Evolutionary conservation across 306 rosid genomes (phyloP).

Genomic region (Dryas alaskensis): DNA sequence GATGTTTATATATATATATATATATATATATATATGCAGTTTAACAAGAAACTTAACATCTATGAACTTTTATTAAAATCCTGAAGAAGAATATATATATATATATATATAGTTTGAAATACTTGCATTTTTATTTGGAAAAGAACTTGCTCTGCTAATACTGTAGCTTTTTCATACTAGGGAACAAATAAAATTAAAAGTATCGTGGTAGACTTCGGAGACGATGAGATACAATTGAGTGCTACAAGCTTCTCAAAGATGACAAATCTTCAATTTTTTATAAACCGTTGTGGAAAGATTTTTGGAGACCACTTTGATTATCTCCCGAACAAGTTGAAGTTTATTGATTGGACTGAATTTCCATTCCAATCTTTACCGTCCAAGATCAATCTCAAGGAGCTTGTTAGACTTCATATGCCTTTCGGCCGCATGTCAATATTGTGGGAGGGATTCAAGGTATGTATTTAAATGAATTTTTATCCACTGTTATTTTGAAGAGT

Average conservation of each 20-base stretch:
- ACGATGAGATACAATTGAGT: conserved; percentile 17
- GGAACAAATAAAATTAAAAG: background rate
- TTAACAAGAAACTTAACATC: too few relatives aligned
- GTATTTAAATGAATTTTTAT: background rate
- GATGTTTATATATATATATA: too few relatives aligned
- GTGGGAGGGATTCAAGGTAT: conserved; percentile 25
- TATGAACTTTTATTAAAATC: too few relatives aligned
- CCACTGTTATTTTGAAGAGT: background rate
- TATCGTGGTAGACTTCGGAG: background rate
- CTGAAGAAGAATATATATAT: background rate
- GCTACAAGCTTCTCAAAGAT: conserved; percentile 21
- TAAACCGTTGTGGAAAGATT: conserved; percentile 24
- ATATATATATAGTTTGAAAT: background rate
- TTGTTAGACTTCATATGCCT: conserved; percentile 32
- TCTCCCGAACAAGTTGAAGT: conserved; percentile 38
- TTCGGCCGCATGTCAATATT: conserved; percentile 23
- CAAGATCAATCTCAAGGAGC: conserved; percentile 28
- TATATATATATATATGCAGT: too few relatives aligned
- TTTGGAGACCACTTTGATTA: conserved; percentile 14
- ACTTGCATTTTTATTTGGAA: background rate
- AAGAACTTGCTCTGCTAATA: background rate
- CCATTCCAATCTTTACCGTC: conserved; percentile 30
- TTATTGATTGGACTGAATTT: conserved; percentile 37
- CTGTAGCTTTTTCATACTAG: conserved; percentile 11
- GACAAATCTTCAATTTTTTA: conserved; percentile 30